phyloP scores from a whole-genome alignment of 106 monocot species.

The Platanthera zijinensis region DNA sequence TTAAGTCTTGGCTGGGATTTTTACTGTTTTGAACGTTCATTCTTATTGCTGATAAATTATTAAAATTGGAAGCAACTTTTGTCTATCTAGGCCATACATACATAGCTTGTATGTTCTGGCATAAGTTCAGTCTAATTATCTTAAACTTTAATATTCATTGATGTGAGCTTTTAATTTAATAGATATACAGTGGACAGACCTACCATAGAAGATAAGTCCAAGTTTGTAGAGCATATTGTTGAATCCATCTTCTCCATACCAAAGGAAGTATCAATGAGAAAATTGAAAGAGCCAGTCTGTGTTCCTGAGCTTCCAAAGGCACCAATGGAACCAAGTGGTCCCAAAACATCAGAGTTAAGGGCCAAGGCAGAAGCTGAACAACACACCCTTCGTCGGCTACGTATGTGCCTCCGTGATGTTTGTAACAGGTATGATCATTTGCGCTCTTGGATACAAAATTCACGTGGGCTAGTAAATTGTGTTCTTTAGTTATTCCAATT shows the following conservation, averaged over 20 bases:
- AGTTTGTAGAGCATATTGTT: conserved; percentile 56
- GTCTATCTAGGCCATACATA: not conserved
- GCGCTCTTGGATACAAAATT: not conserved
- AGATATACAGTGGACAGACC: conserved; percentile 84
- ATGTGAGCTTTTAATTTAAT: conserved; percentile 12
- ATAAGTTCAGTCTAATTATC: not conserved
- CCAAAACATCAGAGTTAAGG: conserved; percentile 72
- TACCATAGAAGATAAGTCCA: conserved; percentile 50
- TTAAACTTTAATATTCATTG: not conserved
- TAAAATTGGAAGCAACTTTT: not conserved
- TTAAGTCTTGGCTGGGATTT: not conserved
- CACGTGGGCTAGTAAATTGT: not conserved
- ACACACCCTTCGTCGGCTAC: conserved; percentile 80
- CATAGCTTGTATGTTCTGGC: not conserved
- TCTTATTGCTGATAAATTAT: not conserved
- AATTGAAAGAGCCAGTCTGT: conserved; percentile 31
- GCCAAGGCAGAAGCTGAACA: conserved; percentile 92
- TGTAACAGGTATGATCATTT: conserved; percentile 70
- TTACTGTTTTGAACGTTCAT: not conserved
- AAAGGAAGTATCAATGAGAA: conserved; percentile 42
- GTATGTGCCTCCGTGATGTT: conserved; percentile 98
- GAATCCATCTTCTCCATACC: conserved; percentile 57
- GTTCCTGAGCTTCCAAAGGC: conserved; percentile 72
- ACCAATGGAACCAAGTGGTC: conserved; percentile 63
- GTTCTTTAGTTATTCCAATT: not conserved